Evolutionary conservation across 2,329 filamentous ascomycete species (phyloP).

Genomic region (Colletotrichum eremochloae): DNA sequence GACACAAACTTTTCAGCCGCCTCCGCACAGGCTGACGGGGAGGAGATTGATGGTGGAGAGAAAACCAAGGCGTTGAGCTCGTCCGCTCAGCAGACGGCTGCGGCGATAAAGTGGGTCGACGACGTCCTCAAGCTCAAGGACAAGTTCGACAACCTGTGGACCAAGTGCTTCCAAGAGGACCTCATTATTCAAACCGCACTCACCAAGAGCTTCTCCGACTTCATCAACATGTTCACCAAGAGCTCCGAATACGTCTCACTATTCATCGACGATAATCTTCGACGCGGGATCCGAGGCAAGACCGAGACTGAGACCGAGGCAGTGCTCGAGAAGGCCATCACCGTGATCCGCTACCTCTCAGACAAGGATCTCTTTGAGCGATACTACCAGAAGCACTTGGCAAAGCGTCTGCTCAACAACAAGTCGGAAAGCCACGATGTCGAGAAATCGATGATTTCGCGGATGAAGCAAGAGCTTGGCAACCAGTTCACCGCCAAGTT

Average conservation of each 20-base stretch:
- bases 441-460: constrained; percentile 94
- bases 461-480: constrained; percentile 97
- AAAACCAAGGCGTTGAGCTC: constrained; percentile 56
- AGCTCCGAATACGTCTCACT: constrained; percentile 94
- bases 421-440: constrained; percentile 93
- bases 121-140: constrained; percentile 88
- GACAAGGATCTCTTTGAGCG: constrained; percentile 96
- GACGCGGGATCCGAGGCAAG: constrained; percentile 93
- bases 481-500: constrained; percentile 94
- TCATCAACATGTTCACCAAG: constrained; percentile 90
- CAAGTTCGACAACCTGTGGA: constrained; percentile 88
- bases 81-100: constrained; percentile 83
- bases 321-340: constrained; percentile 90
- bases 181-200: constrained; percentile 84
- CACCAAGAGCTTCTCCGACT: constrained; percentile 88
- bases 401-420: constrained; percentile 85
- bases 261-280: constrained; percentile 97
- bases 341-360: constrained; percentile 86
- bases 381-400: constrained; percentile 98
- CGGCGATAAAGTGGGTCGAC: constrained; percentile 95
- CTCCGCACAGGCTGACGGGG: constrained; percentile 55
- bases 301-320: constrained; percentile 88
- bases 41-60: constrained; percentile 64
- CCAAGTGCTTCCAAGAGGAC: constrained; percentile 79
- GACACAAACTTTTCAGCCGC: constrained; percentile 66